Conservation (phyloP, 2,329 filamentous ascomycete genomes). For the Fusarium oligoseptatum region DNA sequence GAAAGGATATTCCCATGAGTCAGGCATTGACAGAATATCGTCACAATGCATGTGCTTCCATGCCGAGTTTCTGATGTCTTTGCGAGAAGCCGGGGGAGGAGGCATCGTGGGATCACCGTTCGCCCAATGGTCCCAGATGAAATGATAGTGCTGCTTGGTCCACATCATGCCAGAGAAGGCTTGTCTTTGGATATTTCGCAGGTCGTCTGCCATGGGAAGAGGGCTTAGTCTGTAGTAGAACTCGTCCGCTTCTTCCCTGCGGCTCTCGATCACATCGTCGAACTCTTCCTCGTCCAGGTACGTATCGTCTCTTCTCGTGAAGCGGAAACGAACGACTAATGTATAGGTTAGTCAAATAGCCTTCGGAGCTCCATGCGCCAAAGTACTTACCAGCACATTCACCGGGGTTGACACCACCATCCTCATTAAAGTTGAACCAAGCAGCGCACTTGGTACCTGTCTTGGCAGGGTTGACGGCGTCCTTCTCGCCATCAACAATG, state of each 20-base stretch:
- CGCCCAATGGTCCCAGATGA: slow-evolving; percentile 98
- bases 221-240: slow-evolving; percentile 96
- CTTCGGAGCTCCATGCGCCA: slow-evolving; percentile 52
- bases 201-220: slow-evolving; percentile 91
- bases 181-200: slow-evolving; percentile 94
- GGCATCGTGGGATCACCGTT: slow-evolving; percentile 92
- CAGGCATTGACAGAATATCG: slow-evolving; percentile 96
- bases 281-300: slow-evolving; percentile 95
- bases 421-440: slow-evolving; percentile 93
- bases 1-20: slow-evolving; percentile 99
- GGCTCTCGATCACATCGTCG: slow-evolving; percentile 89
- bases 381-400: slow-evolving; percentile 82
- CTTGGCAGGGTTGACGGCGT: slow-evolving; percentile 82
- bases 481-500: slow-evolving; percentile 85
- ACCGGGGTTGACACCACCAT: slow-evolving; percentile 86
- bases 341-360: neutral
- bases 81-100: slow-evolving; percentile 84
- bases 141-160: slow-evolving; percentile 97
- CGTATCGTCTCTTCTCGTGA: slow-evolving; percentile 80
- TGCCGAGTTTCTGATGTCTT: slow-evolving; percentile 84
- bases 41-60: slow-evolving; percentile 98
- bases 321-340: slow-evolving; percentile 87
- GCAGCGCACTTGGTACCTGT: slow-evolving; percentile 90
- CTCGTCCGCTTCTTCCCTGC: slow-evolving; percentile 91
- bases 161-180: slow-evolving; percentile 98